Percentiles rank a stretch among this genome's conserved stretches.
phyloP scores from a whole-genome alignment of 805 yeast species.

The Jamesozyma rosinii region DNA sequence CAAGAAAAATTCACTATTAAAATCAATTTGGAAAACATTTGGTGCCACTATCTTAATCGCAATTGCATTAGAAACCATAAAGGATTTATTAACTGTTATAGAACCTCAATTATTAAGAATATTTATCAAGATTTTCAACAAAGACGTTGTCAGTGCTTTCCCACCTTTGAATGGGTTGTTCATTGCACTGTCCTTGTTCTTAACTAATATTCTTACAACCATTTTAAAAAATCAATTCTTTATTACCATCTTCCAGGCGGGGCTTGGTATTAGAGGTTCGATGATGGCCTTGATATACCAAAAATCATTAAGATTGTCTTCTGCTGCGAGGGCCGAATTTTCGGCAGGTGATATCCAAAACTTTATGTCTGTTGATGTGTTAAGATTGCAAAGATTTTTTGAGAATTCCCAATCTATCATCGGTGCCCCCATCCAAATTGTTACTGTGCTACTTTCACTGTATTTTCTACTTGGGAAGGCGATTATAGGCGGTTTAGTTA shows the following conservation, averaged over 20 bases:
- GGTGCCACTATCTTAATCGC: constrained; percentile 32
- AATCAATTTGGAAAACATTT: constrained; percentile 33
- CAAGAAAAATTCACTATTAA: constrained; percentile 26
- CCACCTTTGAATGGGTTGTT: constrained; percentile 53
- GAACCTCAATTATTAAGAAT: constrained; percentile 51
- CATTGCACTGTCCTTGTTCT: constrained; percentile 56
- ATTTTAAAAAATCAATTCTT: constrained; percentile 61
- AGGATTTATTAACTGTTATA: constrained; percentile 34
- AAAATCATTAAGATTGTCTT: constrained; percentile 61
- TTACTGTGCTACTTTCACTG: constrained; percentile 45
- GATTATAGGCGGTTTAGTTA: constrained; percentile 46
- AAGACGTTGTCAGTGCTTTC: constrained; percentile 22
- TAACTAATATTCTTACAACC: constrained; percentile 51
- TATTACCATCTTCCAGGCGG: constrained; percentile 47
- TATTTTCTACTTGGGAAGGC: constrained; percentile 50
- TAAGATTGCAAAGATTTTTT: constrained; percentile 51
- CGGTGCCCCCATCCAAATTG: constrained; percentile 50
- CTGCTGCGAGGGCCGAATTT: constrained; percentile 48
- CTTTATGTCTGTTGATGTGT: constrained; percentile 68
- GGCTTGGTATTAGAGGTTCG: constrained; percentile 56
- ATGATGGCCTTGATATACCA: constrained; percentile 59
- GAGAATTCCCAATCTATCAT: constrained; percentile 45
- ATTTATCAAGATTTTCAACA: constrained; percentile 40
- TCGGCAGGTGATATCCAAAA: constrained; percentile 76
- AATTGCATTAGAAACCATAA: constrained; percentile 31